These are phyloP conservation scores for Mortierella sp. DNA, from an alignment of 371 early-diverging fungal species.

Conservation along the genomic window DNA sequence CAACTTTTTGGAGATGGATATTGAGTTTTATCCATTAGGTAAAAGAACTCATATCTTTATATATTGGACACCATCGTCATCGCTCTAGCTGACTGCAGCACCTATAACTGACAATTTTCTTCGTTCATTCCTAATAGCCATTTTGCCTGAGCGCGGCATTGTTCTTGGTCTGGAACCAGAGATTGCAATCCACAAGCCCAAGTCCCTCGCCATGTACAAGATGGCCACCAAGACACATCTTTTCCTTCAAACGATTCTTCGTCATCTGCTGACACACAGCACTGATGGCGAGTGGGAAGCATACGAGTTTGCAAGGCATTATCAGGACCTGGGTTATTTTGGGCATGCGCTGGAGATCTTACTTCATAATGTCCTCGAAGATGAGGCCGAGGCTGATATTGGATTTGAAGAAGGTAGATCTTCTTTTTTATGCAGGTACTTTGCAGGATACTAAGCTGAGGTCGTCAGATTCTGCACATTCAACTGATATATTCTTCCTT, in stretches of 20 bases:
- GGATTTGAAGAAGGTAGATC: conserved; percentile 60
- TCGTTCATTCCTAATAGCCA: conserved; percentile 64
- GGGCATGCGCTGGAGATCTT: conserved; percentile 89
- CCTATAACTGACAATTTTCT: not conserved
- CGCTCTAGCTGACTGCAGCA: not conserved
- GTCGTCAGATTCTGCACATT: not conserved
- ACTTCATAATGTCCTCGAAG: conserved; percentile 86
- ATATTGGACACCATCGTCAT: not conserved
- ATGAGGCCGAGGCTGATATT: conserved; percentile 72
- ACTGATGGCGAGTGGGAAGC: conserved; percentile 55
- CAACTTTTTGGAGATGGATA: conserved; percentile 65
- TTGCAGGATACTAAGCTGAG: not conserved
- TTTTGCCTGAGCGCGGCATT: conserved; percentile 81
- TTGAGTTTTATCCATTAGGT: conserved; percentile 91
- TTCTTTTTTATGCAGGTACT: not conserved
- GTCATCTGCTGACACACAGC: conserved; percentile 69
- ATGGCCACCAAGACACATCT: conserved; percentile 85
- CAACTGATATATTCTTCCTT: not conserved
- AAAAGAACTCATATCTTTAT: conserved; percentile 30
- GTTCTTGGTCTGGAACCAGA: conserved; percentile 85
- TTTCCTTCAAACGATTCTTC: conserved; percentile 81
- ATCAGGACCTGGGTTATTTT: conserved; percentile 82
- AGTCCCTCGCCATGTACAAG: conserved; percentile 76
- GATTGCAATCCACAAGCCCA: conserved; percentile 66
- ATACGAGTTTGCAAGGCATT: conserved; percentile 74